Evolutionary conservation across 805 yeast species (phyloP).

Genomic region (Yueomyces sinensis): DNA sequence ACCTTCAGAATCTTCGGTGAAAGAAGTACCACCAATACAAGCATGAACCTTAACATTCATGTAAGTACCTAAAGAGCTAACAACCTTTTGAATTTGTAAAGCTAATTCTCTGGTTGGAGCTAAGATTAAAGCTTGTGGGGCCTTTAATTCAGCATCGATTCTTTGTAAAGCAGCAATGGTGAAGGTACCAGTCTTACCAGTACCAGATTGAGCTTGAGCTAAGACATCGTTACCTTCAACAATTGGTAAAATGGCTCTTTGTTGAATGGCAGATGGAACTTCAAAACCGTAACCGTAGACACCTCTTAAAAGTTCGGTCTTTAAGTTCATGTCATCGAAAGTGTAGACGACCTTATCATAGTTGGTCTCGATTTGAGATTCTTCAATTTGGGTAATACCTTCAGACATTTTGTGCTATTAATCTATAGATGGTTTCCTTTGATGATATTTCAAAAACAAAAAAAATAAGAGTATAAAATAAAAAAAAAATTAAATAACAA

Average conservation of each 20-base stretch:
- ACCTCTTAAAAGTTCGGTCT: conserved; percentile 47
- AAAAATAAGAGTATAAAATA: no score
- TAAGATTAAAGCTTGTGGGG: conserved; percentile 84
- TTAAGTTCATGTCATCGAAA: conserved; percentile 70
- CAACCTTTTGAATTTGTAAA: conserved; percentile 88
- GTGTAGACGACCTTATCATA: conserved; percentile 79
- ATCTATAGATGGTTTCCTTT: no score
- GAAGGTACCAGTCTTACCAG: conserved; percentile 98
- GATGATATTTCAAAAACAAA: no score
- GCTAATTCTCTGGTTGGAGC: conserved; percentile 99
- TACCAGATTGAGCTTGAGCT: conserved; percentile 99
- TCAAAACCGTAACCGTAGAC: conserved; percentile 89
- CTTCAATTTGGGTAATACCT: conserved; percentile 71
- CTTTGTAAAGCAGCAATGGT: conserved; percentile 68
- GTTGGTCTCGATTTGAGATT: conserved; percentile 82
- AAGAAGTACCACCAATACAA: conserved; percentile 92
- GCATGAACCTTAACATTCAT: conserved; percentile 89
- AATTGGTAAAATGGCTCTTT: conserved; percentile 92
- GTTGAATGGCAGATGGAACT: conserved; percentile 94
- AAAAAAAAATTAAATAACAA: no score
- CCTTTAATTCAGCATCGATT: conserved; percentile 57
- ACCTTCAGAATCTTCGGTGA: conserved; percentile 77
- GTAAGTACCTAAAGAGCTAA: conserved; percentile 77
- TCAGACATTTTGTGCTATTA: conserved; percentile 20
- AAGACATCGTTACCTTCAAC: conserved; percentile 88